Conservation (phyloP, 2,329 filamentous ascomycete species). For the Geosmithia flava region DNA sequence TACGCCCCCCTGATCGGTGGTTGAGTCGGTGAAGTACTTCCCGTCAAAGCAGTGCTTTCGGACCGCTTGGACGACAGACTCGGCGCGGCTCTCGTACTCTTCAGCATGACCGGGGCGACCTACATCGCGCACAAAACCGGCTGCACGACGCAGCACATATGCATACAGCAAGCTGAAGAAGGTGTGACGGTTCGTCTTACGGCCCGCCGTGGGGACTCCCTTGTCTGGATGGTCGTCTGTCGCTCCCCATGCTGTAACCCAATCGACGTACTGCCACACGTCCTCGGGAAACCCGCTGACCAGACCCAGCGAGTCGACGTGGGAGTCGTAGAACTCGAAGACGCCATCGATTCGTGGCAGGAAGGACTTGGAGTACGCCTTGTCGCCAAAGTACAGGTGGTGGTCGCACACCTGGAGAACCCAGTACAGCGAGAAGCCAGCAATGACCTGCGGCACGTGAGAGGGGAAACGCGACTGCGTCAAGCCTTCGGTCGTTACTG, state of each 20-base stretch:
- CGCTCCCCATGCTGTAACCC: slow-evolving; percentile 11
- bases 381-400: slow-evolving; percentile 18
- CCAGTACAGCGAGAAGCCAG: slow-evolving; percentile 21
- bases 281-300: slow-evolving; percentile 8
- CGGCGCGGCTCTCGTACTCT: slow-evolving; percentile 14
- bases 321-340: slow-evolving; percentile 13
- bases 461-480: slow-evolving; percentile 19
- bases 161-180: slow-evolving; percentile 17
- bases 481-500: slow-evolving; percentile 10
- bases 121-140: slow-evolving; percentile 3
- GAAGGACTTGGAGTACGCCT: slow-evolving; percentile 11
- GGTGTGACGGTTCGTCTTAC: slow-evolving; percentile 16
- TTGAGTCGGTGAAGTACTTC: slow-evolving; percentile 17
- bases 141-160: slow-evolving; percentile 17
- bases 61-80: slow-evolving; percentile 10
- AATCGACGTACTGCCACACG: slow-evolving; percentile 21
- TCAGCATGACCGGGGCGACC: slow-evolving; percentile 3
- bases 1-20: neutral
- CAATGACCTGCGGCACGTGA: slow-evolving; percentile 18
- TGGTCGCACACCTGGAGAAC: slow-evolving; percentile 19
- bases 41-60: slow-evolving; percentile 16
- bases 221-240: slow-evolving; percentile 4
- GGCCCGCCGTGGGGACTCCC: slow-evolving; percentile 22
- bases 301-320: slow-evolving; percentile 12
- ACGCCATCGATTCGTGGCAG: slow-evolving; percentile 13